Percentiles rank a stretch among this genome's conserved stretches.
Evolutionary conservation across 2,329 filamentous ascomycete species (phyloP).

Genomic region (Claviceps quebecensis): DNA sequence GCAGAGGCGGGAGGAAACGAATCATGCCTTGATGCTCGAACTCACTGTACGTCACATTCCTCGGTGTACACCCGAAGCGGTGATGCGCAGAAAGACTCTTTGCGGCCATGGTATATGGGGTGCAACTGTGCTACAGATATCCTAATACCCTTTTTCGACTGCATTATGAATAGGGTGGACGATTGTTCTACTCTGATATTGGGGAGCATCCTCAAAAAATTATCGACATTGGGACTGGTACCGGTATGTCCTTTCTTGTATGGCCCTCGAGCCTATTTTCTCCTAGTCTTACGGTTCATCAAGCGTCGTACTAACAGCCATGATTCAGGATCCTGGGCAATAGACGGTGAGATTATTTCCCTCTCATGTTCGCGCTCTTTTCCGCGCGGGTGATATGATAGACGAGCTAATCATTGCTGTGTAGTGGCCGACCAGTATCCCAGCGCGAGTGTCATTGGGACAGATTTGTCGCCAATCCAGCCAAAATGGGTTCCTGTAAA

Average conservation of each 20-base stretch:
- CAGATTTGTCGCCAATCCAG: conserved; percentile 32
- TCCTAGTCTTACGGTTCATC: background rate
- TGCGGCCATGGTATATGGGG: no score
- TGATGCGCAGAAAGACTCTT: background rate
- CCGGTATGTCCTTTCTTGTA: conserved; percentile 18
- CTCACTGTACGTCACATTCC: conserved; percentile 17
- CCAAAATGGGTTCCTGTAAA: conserved; percentile 41
- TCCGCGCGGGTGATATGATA: background rate
- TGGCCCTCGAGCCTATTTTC: background rate
- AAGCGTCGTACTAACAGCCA: background rate
- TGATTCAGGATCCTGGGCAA: conserved; percentile 34
- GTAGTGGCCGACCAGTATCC: conserved; percentile 28
- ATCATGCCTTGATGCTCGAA: conserved; percentile 32
- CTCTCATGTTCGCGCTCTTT: background rate
- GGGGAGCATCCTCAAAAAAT: conserved; percentile 26
- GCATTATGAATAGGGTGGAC: conserved; percentile 17
- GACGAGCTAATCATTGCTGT: background rate
- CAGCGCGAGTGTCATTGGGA: conserved; percentile 25
- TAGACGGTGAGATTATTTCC: conserved; percentile 24
- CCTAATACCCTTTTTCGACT: background rate
- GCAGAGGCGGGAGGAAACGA: conserved; percentile 30
- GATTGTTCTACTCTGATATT: conserved; percentile 26
- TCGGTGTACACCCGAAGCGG: background rate
- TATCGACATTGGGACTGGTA: conserved; percentile 36
- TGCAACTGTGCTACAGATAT: background rate